phyloP scores from a whole-genome alignment of 331 rosid species.

The Malus hybrid region DNA sequence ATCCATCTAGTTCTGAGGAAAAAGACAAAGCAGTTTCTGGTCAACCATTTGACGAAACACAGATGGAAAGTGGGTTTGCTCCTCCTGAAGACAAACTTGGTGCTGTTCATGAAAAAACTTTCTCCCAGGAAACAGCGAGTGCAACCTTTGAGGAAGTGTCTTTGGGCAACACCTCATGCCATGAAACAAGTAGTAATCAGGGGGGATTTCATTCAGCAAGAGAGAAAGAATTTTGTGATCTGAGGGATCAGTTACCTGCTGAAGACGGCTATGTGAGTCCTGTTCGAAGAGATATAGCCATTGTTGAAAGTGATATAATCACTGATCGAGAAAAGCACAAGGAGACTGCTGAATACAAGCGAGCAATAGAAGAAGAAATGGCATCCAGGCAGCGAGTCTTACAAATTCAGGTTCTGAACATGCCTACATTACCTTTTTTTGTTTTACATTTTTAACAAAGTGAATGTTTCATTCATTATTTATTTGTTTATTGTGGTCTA shows the following conservation, averaged over 20 bases:
- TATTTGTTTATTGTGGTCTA: background rate
- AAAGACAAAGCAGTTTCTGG: slow-evolving; percentile 12
- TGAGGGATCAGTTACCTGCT: slow-evolving; percentile 7
- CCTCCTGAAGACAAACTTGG: slow-evolving; percentile 5
- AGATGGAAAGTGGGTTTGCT: slow-evolving; percentile 4
- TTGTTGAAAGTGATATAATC: slow-evolving; percentile 32
- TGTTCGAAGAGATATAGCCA: slow-evolving; percentile 26
- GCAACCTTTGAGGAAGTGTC: slow-evolving; percentile 7
- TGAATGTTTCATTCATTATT: background rate
- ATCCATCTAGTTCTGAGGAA: background rate
- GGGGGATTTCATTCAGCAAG: background rate
- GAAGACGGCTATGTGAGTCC: slow-evolving; percentile 16
- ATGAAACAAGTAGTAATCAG: background rate
- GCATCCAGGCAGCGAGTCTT: slow-evolving; percentile 66
- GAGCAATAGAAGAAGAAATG: slow-evolving; percentile 74
- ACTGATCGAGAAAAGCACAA: slow-evolving; percentile 64
- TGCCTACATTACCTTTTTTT: background rate
- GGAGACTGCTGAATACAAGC: slow-evolving; percentile 78
- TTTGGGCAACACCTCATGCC: background rate
- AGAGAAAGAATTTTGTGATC: slow-evolving; percentile 5
- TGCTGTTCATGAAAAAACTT: slow-evolving; percentile 1
- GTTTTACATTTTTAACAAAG: background rate
- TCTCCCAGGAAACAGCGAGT: slow-evolving; percentile 10
- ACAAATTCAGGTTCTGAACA: slow-evolving; percentile 61
- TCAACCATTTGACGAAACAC: slow-evolving; percentile 1